Evolutionary conservation across 192 early-diverging fungal species (phyloP).

Genomic region (Allomyces macrogynus): DNA sequence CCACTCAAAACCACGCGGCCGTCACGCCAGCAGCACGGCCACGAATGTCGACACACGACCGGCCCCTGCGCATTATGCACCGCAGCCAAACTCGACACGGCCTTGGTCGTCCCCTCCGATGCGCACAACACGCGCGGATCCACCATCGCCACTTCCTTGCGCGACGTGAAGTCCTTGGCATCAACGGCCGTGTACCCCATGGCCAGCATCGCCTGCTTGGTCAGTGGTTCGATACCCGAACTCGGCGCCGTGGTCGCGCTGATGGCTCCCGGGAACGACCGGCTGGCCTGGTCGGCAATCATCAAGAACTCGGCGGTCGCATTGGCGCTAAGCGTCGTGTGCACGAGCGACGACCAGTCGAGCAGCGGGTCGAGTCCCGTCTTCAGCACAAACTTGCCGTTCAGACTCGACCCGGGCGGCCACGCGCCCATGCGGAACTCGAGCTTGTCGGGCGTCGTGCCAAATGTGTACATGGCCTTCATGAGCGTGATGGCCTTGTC

Average conservation of each 20-base stretch:
- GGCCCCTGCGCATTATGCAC: no score
- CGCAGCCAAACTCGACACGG: no score
- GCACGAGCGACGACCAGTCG: neutral
- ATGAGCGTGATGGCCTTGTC: neutral
- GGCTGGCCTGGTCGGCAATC: neutral
- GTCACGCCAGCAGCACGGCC: no score
- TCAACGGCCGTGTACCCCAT: neutral
- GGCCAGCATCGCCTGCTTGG: neutral
- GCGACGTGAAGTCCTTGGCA: no score
- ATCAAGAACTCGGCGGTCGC: neutral
- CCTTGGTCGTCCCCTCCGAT: no score
- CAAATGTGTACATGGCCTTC: neutral
- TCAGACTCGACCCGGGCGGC: neutral
- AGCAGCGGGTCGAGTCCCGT: neutral
- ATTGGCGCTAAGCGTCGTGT: neutral
- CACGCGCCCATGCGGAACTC: neutral
- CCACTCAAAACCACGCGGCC: no score
- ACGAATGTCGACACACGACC: no score
- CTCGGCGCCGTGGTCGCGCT: neutral
- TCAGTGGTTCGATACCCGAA: neutral
- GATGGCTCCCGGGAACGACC: neutral
- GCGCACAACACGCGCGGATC: no score
- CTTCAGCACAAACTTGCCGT: neutral
- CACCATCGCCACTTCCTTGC: no score
- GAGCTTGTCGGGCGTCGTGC: neutral